These are phyloP conservation scores for Chrysoporthe puriensis DNA, from an alignment of 2,329 filamentous ascomycete species.

Conservation along the genomic window DNA sequence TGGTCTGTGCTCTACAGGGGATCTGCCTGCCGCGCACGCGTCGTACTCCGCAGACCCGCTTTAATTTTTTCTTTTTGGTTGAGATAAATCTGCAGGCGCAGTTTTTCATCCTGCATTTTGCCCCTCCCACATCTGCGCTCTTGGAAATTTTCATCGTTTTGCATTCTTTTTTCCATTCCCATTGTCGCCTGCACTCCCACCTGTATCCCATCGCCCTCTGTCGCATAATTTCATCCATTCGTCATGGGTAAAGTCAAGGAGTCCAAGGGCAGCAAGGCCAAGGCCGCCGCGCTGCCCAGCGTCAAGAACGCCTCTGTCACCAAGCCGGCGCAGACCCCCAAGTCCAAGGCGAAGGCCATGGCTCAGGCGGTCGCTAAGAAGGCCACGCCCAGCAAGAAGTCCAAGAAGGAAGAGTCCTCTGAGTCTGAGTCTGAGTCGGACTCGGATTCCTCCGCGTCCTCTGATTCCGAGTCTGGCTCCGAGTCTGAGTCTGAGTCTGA, in stretches of 20 bases:
- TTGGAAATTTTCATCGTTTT: conserved; percentile 23
- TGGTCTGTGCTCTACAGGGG: conserved; percentile 19
- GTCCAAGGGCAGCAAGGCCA: conserved; percentile 42
- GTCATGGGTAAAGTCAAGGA: conserved; percentile 60
- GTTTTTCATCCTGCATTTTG: conserved; percentile 3
- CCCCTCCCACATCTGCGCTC: conserved; percentile 7
- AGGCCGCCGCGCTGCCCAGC: conserved; percentile 51
- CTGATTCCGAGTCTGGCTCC: conserved; percentile 41
- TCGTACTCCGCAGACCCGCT: background rate
- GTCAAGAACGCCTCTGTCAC: conserved; percentile 70
- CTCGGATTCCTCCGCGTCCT: conserved; percentile 42
- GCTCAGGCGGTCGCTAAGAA: conserved; percentile 63
- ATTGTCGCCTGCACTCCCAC: conserved; percentile 21
- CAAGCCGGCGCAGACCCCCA: conserved; percentile 68
- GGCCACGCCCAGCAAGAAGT: conserved; percentile 50
- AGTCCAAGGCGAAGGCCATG: conserved; percentile 68
- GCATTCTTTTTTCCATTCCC: conserved; percentile 11
- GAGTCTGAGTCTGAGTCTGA: conserved; percentile 44
- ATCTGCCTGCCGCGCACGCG: conserved; percentile 18
- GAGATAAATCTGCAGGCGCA: conserved; percentile 2
- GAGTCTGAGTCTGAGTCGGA: conserved; percentile 39
- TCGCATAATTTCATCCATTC: background rate
- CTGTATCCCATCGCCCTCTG: no score
- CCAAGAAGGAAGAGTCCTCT: conserved; percentile 47
- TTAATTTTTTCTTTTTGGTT: background rate